Evolutionary conservation across 257 asterid species (phyloP).

Genomic region (Solanum medicagineum): DNA sequence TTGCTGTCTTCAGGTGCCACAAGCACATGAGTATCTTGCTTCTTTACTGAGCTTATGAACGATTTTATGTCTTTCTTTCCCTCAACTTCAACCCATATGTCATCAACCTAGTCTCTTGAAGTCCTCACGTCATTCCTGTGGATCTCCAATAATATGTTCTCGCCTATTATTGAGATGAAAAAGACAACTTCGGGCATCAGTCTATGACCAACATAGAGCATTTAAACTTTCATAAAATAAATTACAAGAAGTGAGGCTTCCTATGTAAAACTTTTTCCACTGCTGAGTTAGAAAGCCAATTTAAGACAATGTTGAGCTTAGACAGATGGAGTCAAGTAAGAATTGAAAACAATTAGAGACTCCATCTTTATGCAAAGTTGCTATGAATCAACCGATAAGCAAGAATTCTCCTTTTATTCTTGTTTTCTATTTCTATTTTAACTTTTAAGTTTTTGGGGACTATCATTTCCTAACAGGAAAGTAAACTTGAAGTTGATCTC

Average conservation of each 20-base stretch:
- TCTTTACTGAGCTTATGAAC: not conserved
- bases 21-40: too few species aligned
- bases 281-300: not conserved
- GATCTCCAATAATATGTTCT: slow-evolving; percentile 18
- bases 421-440: not conserved
- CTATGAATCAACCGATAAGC: not conserved
- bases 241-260: not conserved
- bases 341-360: not conserved
- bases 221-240: not conserved
- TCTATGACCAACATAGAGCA: not conserved
- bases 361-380: not conserved
- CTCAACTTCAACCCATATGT: slow-evolving; percentile 30
- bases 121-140: slow-evolving; percentile 25
- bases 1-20: not conserved
- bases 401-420: not conserved
- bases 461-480: not conserved
- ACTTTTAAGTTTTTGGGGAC: not conserved
- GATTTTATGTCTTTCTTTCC: slow-evolving; percentile 31
- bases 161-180: slow-evolving; percentile 15
- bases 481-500: not conserved
- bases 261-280: too few species aligned
- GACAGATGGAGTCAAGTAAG: too few species aligned
- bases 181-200: not conserved
- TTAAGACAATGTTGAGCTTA: not conserved
- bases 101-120: slow-evolving; percentile 46